Percentiles rank a stretch among this genome's conserved stretches.
These are phyloP conservation scores for Inonotus obliquus DNA, from an alignment of 1,284 basidiomycete species.

Conservation along the genomic window DNA sequence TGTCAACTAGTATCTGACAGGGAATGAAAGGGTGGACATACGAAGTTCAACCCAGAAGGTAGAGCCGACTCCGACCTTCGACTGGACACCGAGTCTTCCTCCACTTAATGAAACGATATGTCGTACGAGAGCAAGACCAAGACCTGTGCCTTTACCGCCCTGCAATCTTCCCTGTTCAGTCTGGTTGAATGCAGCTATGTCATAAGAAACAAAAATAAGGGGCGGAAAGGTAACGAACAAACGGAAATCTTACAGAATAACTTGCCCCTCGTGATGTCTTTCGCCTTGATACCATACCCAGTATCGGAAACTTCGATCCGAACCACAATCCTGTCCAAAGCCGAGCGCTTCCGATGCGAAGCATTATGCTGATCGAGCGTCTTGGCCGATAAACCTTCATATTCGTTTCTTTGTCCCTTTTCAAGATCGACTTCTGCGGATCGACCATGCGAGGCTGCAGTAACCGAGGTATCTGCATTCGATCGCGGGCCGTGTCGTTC, in stretches of 20 bases:
- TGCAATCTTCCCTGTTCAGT: conserved; percentile 80
- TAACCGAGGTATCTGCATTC: neutral
- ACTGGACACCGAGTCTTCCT: conserved; percentile 73
- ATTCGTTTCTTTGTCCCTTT: neutral
- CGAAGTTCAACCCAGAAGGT: conserved; percentile 81
- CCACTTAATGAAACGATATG: conserved; percentile 84
- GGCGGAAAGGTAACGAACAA: neutral
- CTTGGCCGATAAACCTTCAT: conserved; percentile 35
- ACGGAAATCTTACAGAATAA: conserved; percentile 61
- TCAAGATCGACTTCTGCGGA: conserved; percentile 10
- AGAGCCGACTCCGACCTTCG: conserved; percentile 57
- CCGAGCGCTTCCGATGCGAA: conserved; percentile 30
- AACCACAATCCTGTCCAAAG: conserved; percentile 61
- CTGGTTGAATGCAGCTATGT: conserved; percentile 66
- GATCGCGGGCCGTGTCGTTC: neutral
- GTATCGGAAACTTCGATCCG: conserved; percentile 81
- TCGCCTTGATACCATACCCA: conserved; percentile 67
- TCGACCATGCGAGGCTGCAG: neutral
- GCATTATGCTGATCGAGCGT: conserved; percentile 49
- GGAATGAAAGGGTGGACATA: conserved; percentile 27
- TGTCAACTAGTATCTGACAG: conserved; percentile 27
- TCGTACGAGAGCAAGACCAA: conserved; percentile 85
- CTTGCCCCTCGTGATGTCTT: conserved; percentile 70
- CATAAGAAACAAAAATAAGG: conserved; percentile 1
- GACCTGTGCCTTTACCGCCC: conserved; percentile 82